phyloP scores from a whole-genome alignment of 202 grass and related monocot genomes.

The Bolboschoenoplectus hybrid region DNA sequence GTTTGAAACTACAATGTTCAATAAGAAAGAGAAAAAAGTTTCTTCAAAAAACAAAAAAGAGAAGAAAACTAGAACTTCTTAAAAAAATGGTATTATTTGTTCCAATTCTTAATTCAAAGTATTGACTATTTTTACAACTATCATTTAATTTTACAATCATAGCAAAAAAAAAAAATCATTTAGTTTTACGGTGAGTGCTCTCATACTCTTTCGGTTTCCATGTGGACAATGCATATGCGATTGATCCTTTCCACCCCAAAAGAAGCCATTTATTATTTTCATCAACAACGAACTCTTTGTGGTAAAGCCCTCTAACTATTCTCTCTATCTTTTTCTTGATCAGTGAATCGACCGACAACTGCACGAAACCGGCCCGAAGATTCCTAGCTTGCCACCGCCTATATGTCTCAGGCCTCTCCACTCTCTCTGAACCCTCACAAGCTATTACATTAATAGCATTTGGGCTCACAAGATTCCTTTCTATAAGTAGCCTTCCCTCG shows the following conservation, averaged over 20 bases:
- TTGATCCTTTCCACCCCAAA: slow-evolving; percentile 25
- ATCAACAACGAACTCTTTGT: slow-evolving; percentile 4
- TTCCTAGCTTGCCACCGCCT: background rate
- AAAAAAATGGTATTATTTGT: too few species aligned
- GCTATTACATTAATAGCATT: slow-evolving; percentile 20
- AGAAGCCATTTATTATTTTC: slow-evolving; percentile 24
- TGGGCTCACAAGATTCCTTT: background rate
- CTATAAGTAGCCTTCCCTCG: background rate
- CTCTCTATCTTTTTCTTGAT: slow-evolving; percentile 1
- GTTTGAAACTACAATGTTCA: too few species aligned
- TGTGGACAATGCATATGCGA: background rate
- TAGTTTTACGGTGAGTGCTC: background rate
- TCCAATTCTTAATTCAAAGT: too few species aligned
- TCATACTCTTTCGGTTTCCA: background rate
- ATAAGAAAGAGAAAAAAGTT: too few species aligned
- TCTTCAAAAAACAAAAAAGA: too few species aligned
- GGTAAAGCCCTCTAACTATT: background rate
- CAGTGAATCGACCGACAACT: background rate
- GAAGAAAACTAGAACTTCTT: too few species aligned
- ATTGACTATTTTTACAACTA: too few species aligned
- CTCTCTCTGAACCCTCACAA: slow-evolving; percentile 28
- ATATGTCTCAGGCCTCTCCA: slow-evolving; percentile 12
- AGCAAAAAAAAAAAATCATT: too few species aligned
- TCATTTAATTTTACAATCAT: too few species aligned
- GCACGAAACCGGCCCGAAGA: background rate